phyloP scores from a whole-genome alignment of 2,329 filamentous ascomycete genomes.

The Rhynchosporium agropyri region DNA sequence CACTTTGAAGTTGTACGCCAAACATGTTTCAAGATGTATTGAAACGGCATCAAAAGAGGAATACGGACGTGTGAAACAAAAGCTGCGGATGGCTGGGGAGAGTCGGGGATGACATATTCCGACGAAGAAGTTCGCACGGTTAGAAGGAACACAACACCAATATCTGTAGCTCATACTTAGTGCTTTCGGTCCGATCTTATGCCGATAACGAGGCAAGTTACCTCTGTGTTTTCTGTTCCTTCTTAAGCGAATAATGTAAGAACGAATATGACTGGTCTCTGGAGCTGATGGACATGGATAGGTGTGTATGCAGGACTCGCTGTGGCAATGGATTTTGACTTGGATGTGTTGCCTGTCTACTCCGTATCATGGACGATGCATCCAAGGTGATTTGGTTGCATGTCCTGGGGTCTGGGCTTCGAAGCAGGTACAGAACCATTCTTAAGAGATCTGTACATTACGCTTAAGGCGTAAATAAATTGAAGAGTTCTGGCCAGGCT shows the following conservation, averaged over 20 bases:
- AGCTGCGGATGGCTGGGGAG: background rate
- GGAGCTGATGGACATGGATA: no score
- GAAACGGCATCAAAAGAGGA: slow-evolving; percentile 5
- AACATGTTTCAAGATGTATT: background rate
- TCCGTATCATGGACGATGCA: no score
- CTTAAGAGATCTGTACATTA: no score
- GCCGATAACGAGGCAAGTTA: background rate
- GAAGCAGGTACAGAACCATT: no score
- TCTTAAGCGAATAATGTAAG: background rate
- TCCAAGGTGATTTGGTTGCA: no score
- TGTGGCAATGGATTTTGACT: no score
- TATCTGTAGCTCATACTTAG: background rate
- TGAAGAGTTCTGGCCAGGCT: no score
- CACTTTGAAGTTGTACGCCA: background rate
- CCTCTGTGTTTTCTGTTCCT: background rate
- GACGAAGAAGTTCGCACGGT: slow-evolving; percentile 2
- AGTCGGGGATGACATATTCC: background rate
- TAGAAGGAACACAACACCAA: background rate
- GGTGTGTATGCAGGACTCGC: no score
- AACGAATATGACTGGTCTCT: background rate
- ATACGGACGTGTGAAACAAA: background rate
- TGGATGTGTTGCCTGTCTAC: no score
- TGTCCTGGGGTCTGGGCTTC: no score
- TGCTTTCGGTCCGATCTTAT: background rate
- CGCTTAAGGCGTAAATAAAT: no score